These are phyloP conservation scores for Casaregolazyma suthepensis DNA, from an alignment of 1,139 yeast species.

Conservation along the genomic window DNA sequence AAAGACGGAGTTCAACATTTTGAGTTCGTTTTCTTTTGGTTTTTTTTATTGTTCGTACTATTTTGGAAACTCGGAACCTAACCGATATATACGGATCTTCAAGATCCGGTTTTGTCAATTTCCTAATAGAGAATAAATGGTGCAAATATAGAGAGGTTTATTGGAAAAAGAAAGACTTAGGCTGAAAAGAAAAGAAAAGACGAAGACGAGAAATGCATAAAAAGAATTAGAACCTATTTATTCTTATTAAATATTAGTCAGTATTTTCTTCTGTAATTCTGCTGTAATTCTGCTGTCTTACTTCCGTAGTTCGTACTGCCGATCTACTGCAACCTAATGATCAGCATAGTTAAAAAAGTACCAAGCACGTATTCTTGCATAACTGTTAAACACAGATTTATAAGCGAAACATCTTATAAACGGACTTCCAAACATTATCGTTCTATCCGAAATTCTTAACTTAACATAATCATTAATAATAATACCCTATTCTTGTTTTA, in stretches of 20 bases:
- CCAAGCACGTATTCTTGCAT: no score
- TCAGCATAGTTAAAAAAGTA: no score
- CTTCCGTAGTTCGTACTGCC: no score
- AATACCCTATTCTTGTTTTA: no score
- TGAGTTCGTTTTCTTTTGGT: neutral
- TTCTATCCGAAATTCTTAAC: neutral
- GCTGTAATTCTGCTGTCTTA: no score
- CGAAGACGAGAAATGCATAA: neutral
- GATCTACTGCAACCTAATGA: no score
- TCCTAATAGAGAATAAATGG: neutral
- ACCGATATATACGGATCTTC: neutral
- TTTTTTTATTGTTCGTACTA: neutral
- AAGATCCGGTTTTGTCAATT: neutral
- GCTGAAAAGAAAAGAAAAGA: no score
- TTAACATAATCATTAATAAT: no score
- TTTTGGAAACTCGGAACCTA: neutral
- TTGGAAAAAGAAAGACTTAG: neutral
- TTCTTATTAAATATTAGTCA: neutral
- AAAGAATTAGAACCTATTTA: no score
- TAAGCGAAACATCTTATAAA: no score
- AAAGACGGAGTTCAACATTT: neutral
- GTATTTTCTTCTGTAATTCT: no score
- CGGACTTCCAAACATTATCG: neutral
- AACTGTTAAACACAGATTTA: no score
- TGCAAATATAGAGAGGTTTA: neutral